phyloP scores from a whole-genome alignment of 2,329 filamentous ascomycete genomes.

The Botrytis hyacinthi region DNA sequence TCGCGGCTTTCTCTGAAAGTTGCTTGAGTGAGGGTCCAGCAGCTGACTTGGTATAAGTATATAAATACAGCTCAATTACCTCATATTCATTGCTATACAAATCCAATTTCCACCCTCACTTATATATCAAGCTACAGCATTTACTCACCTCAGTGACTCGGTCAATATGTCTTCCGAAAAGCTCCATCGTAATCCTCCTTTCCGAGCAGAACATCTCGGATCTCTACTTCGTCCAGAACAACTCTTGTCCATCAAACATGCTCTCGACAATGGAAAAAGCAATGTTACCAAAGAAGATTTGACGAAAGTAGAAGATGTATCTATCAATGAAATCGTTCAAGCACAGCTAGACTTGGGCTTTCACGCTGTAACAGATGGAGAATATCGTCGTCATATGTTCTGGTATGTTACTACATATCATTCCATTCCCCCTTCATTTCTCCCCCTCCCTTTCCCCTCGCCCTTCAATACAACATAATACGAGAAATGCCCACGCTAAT shows the following conservation, averaged over 20 bases:
- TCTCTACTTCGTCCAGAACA: slow-evolving; percentile 58
- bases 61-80: not conserved
- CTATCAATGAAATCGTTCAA: slow-evolving; percentile 58
- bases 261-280: slow-evolving; percentile 46
- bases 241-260: slow-evolving; percentile 54
- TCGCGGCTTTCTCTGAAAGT: not conserved
- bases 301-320: slow-evolving; percentile 51
- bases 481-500: accelerated
- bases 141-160: not conserved
- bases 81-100: not conserved
- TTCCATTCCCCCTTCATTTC: not conserved
- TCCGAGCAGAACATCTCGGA: slow-evolving; percentile 60
- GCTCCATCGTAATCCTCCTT: slow-evolving; percentile 28
- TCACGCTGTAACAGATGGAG: slow-evolving; percentile 57
- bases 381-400: slow-evolving; percentile 44
- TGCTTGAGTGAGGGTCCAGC: not conserved
- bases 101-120: not conserved
- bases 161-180: slow-evolving; percentile 24
- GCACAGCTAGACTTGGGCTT: slow-evolving; percentile 58
- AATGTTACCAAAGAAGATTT: slow-evolving; percentile 43
- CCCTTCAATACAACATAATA: not conserved
- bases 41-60: not conserved
- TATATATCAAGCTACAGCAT: not conserved
- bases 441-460: not conserved
- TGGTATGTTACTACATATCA: slow-evolving; percentile 29